Percentiles rank a stretch among this genome's conserved stretches.
Conservation (phyloP, 2,329 filamentous ascomycete genomes). For the Lecanoromycetidae sp. region DNA sequence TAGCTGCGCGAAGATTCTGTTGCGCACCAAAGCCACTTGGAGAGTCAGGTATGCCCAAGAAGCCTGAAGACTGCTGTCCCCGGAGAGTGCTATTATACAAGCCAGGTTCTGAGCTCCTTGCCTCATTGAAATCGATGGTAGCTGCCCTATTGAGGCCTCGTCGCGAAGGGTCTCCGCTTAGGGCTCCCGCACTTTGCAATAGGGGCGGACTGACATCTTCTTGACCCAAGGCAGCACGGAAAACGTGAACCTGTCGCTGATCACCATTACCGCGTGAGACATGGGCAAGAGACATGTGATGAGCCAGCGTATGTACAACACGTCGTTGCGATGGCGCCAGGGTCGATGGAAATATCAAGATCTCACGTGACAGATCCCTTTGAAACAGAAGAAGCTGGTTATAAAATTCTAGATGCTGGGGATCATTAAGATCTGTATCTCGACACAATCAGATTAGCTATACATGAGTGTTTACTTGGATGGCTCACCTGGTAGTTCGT, state of each 20-base stretch:
- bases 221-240: slow-evolving; percentile 42
- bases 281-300: slow-evolving; percentile 88
- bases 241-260: slow-evolving; percentile 80
- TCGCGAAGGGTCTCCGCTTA: slow-evolving; percentile 63
- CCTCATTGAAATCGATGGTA: slow-evolving; percentile 91
- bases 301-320: slow-evolving; percentile 84
- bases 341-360: slow-evolving; percentile 69
- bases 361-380: slow-evolving; percentile 63
- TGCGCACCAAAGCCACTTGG: slow-evolving; percentile 53
- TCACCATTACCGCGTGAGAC: slow-evolving; percentile 80
- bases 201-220: slow-evolving; percentile 48
- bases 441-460: slow-evolving; percentile 13
- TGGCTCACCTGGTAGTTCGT: slow-evolving; percentile 34
- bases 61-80: slow-evolving; percentile 65
- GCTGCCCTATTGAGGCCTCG: slow-evolving; percentile 77
- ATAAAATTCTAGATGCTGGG: slow-evolving; percentile 74
- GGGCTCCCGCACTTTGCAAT: slow-evolving; percentile 51
- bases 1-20: slow-evolving; percentile 77
- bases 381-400: slow-evolving; percentile 84
- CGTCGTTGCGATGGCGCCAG: slow-evolving; percentile 74
- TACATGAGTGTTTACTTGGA: background rate
- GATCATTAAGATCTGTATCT: slow-evolving; percentile 86
- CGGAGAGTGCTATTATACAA: slow-evolving; percentile 63
- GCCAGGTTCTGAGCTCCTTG: slow-evolving; percentile 54
- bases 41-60: slow-evolving; percentile 79